These are phyloP conservation scores for Alternaria tenuissima DNA, from an alignment of 2,329 filamentous ascomycete species.

Conservation along the genomic window DNA sequence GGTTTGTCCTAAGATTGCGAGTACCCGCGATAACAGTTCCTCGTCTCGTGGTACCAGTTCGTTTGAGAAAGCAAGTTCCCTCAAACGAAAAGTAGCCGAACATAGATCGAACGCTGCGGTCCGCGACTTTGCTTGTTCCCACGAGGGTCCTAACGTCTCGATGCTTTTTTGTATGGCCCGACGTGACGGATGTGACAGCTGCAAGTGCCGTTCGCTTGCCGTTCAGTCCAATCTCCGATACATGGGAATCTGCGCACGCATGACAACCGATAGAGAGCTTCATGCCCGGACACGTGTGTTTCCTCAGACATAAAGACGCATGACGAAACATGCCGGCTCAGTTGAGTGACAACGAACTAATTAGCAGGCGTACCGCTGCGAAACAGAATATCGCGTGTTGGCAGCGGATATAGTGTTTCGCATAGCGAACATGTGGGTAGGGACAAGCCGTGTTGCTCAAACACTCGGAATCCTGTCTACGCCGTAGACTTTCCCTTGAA, in stretches of 20 bases:
- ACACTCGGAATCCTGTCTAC: neutral
- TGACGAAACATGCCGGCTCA: conserved; percentile 17
- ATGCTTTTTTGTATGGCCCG: conserved; percentile 10
- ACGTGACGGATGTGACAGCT: conserved; percentile 5
- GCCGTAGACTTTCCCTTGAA: neutral
- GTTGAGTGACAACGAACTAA: conserved; percentile 2
- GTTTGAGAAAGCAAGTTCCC: neutral
- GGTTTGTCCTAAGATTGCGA: neutral
- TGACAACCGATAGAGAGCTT: conserved; percentile 1
- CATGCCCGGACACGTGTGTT: conserved; percentile 2
- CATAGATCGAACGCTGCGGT: neutral
- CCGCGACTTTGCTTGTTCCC: conserved; percentile 12
- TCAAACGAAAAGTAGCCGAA: neutral
- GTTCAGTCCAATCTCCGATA: conserved; percentile 4
- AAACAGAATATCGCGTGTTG: conserved; percentile 8
- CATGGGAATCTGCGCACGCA: conserved; percentile 1
- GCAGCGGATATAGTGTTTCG: conserved; percentile 16
- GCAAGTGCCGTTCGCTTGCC: conserved; percentile 7
- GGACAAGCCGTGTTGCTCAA: conserved; percentile 10
- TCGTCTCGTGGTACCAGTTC: neutral
- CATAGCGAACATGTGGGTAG: conserved; percentile 16
- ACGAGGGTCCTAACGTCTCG: neutral
- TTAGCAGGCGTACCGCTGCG: conserved; percentile 5
- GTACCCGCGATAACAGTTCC: neutral
- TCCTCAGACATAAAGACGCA: conserved; percentile 11